A percentile compares a stretch with the other conserved stretches of the same genome.
phyloP scores from a whole-genome alignment of 176 grass and related monocot species.

The Zizania latifolia region DNA sequence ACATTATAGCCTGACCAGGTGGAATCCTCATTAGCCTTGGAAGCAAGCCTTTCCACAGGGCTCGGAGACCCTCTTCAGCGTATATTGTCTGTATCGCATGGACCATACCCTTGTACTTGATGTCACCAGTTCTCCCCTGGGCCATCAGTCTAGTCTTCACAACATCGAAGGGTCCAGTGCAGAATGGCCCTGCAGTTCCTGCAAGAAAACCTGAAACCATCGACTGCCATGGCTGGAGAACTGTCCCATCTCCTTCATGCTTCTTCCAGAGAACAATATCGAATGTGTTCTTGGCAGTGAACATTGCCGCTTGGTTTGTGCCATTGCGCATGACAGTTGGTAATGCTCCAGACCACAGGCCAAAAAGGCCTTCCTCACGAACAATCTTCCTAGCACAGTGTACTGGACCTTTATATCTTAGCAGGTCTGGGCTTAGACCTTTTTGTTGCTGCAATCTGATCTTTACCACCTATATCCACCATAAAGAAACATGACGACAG shows the following conservation, averaged over 20 bases:
- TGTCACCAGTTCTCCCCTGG: slow-evolving; percentile 59
- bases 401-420: slow-evolving; percentile 80
- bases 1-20: slow-evolving; percentile 97
- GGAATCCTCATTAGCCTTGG: slow-evolving; percentile 99
- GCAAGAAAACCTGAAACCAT: slow-evolving; percentile 98
- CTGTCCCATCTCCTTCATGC: slow-evolving; percentile 75
- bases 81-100: slow-evolving; percentile 79
- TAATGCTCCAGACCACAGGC: slow-evolving; percentile 78
- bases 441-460: slow-evolving; percentile 92
- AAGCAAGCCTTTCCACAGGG: slow-evolving; percentile 90
- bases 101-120: slow-evolving; percentile 77
- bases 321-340: slow-evolving; percentile 96
- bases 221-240: slow-evolving; percentile 85
- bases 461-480: slow-evolving; percentile 64
- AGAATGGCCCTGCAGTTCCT: slow-evolving; percentile 86
- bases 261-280: slow-evolving; percentile 93
- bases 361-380: slow-evolving; percentile 71
- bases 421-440: slow-evolving; percentile 65
- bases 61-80: slow-evolving; percentile 66
- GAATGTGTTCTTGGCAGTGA: slow-evolving; percentile 86
- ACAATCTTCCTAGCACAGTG: slow-evolving; percentile 78
- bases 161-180: slow-evolving; percentile 86
- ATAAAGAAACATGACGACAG: slow-evolving; percentile 7
- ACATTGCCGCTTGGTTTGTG: slow-evolving; percentile 98
- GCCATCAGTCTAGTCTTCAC: slow-evolving; percentile 97